Percentiles rank a stretch among this genome's conserved stretches.
phyloP scores from a whole-genome alignment of 176 grass and related monocot species.

The Musa itinerans region DNA sequence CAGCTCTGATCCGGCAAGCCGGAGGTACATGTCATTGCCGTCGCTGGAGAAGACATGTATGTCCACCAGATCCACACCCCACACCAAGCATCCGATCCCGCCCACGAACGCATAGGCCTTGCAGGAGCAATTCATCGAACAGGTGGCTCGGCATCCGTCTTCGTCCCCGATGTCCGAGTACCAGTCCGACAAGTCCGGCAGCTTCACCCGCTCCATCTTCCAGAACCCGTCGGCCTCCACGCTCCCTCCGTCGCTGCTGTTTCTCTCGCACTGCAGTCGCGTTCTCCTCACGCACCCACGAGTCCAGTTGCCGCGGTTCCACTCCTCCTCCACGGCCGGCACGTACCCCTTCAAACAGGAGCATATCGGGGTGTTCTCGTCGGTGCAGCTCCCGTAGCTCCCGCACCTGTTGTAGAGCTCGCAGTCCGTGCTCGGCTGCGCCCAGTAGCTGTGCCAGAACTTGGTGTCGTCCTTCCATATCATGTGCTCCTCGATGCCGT shows the following conservation, averaged over 20 bases:
- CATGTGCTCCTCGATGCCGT: slow-evolving; percentile 26
- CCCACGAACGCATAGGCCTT: slow-evolving; percentile 42
- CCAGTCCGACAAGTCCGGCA: slow-evolving; percentile 59
- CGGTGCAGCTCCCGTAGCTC: slow-evolving; percentile 35
- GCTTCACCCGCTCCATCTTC: slow-evolving; percentile 43
- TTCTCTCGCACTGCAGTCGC: slow-evolving; percentile 25
- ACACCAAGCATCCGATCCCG: slow-evolving; percentile 48
- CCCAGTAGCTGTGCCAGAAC: slow-evolving; percentile 19
- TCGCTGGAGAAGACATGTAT: slow-evolving; percentile 52
- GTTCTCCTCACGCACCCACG: slow-evolving; percentile 48
- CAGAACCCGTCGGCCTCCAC: slow-evolving; percentile 33
- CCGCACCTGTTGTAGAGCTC: slow-evolving; percentile 63
- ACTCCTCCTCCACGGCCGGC: slow-evolving; percentile 29
- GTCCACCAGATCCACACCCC: slow-evolving; percentile 60
- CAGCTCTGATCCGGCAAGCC: slow-evolving; percentile 40
- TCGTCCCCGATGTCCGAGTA: slow-evolving; percentile 15
- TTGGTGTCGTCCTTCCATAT: slow-evolving; percentile 11
- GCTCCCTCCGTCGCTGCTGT: not conserved
- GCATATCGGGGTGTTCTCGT: slow-evolving; percentile 25
- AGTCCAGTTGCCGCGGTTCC: slow-evolving; percentile 29
- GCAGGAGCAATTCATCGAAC: slow-evolving; percentile 64
- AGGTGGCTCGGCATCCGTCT: slow-evolving; percentile 30
- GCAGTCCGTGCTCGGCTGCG: slow-evolving; percentile 44
- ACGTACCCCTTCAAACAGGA: slow-evolving; percentile 39
- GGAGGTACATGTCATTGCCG: slow-evolving; percentile 42